Conservation (phyloP, 495 filamentous ascomycete species). For the Trichoderma virens region DNA sequence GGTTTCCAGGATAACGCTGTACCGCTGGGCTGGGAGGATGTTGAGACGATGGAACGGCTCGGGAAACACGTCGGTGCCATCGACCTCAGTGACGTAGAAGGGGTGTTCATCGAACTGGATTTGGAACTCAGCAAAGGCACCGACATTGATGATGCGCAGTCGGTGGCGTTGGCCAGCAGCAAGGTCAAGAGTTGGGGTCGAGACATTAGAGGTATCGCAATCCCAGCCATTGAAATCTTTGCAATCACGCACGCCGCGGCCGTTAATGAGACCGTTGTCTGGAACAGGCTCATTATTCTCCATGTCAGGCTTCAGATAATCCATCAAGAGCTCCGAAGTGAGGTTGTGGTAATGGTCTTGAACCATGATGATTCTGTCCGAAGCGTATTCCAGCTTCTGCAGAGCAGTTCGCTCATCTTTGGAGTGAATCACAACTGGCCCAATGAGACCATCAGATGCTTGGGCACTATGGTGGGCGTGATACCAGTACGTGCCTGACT, state of each 20-base stretch:
- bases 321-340: slow-evolving; percentile 35
- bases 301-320: slow-evolving; percentile 39
- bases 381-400: slow-evolving; percentile 1
- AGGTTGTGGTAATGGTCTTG: slow-evolving; percentile 47
- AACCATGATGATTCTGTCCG: slow-evolving; percentile 40
- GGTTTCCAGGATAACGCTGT: slow-evolving; percentile 44
- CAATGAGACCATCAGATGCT: slow-evolving; percentile 45
- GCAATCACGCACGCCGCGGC: slow-evolving; percentile 34
- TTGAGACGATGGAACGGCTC: slow-evolving; percentile 17
- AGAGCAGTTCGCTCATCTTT: neutral
- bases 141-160: slow-evolving; percentile 58
- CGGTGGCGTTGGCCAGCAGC: slow-evolving; percentile 50
- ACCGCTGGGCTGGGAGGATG: slow-evolving; percentile 50
- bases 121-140: slow-evolving; percentile 44
- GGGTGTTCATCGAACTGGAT: slow-evolving; percentile 47
- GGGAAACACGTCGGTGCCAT: slow-evolving; percentile 21
- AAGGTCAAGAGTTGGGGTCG: slow-evolving; percentile 24
- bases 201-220: slow-evolving; percentile 34
- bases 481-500: slow-evolving; percentile 38
- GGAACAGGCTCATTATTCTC: slow-evolving; percentile 43
- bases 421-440: slow-evolving; percentile 43
- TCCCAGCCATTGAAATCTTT: slow-evolving; percentile 24
- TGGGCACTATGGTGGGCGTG: slow-evolving; percentile 28
- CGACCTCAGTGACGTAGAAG: slow-evolving; percentile 44
- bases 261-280: slow-evolving; percentile 51